Conservation (phyloP, 768 basidiomycete genomes). For the Leccinum rimulosum region DNA sequence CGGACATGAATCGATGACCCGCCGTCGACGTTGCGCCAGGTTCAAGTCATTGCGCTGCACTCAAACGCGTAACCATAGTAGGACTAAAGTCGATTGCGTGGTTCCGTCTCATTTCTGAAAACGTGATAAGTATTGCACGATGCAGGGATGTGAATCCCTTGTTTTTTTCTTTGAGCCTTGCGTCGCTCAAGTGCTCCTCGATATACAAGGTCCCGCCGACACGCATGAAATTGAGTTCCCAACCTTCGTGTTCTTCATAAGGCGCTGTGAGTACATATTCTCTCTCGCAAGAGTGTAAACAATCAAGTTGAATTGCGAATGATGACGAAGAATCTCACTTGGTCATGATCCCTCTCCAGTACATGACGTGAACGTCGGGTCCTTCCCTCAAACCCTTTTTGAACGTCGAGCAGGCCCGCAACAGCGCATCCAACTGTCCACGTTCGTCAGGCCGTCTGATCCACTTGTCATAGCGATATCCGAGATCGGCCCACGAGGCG, state of each 20-base stretch:
- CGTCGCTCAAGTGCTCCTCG: constrained; percentile 67
- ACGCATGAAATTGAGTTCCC: constrained; percentile 82
- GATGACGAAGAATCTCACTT: constrained; percentile 48
- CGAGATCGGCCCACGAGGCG: constrained; percentile 62
- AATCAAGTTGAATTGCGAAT: not conserved
- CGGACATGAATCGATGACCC: too few species aligned
- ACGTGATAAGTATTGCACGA: constrained; percentile 1
- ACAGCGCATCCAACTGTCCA: constrained; percentile 65
- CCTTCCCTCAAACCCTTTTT: constrained; percentile 35
- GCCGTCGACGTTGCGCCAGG: too few species aligned
- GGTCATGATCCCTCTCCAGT: constrained; percentile 84
- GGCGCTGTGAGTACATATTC: constrained; percentile 69
- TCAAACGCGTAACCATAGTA: constrained; percentile 92
- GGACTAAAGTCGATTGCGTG: constrained; percentile 57
- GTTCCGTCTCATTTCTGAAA: constrained; percentile 61
- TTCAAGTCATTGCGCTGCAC: constrained; percentile 21
- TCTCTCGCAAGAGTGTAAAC: constrained; percentile 41
- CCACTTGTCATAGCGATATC: constrained; percentile 75
- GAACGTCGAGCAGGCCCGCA: constrained; percentile 53
- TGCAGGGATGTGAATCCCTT: constrained; percentile 17
- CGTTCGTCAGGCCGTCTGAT: constrained; percentile 59
- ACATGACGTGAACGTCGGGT: constrained; percentile 54
- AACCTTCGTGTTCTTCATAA: constrained; percentile 77
- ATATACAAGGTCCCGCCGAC: constrained; percentile 69
- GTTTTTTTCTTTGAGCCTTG: constrained; percentile 62